Evolutionary conservation across 768 basidiomycete genomes (phyloP), one percentile per base, ranked within the genome.

Genomic region (Russula ochroleuca): DNA sequence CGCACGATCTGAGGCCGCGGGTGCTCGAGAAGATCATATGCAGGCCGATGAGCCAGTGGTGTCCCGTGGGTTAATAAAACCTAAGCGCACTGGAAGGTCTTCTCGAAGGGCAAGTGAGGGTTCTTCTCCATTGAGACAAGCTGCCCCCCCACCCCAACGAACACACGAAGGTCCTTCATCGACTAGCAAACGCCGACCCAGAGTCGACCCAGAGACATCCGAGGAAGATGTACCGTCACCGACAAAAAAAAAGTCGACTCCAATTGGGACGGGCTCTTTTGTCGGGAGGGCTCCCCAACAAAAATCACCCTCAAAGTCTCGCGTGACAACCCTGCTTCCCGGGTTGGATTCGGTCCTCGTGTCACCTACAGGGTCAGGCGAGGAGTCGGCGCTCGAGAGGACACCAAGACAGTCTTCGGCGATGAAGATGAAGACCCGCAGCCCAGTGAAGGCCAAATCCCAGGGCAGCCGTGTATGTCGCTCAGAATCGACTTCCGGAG

Each of bases 311-410:
- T 67, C 57, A 23, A 61, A 47, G 43, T 37, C 49, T 25, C 48
- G 33, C 35, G 23, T 57, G 6, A n/a, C 43, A 28, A 60, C 64
- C 21, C 51, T 61, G 13, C 51, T 50, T 37, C 53, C n/a, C 43
- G n/a, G 58, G 37, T 52, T 59, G 38, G 52, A 67, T 7, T 66
- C 65, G 21, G 67, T 66, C 43, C 53, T 63, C 35, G 28, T 68
- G 67, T 61, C 67, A 51, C 65, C 65, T 2, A n/a, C 49, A n/a
- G 61, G 61, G 31, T 63, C 67, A 17, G 61, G 43, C 23, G 53
- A 21, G 33, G 50, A 51, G 6, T 43, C 57, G 25, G 45, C 47
- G 2, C 43, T 54, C 6, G 10, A 25, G n/a, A 60, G 17, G 14
- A 56, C 65, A 5, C 53, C 63, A n/a, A 40, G 53, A 11, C 61